phyloP scores from a whole-genome alignment of 73 alveolate species.

The Paraurostyla sp. region DNA sequence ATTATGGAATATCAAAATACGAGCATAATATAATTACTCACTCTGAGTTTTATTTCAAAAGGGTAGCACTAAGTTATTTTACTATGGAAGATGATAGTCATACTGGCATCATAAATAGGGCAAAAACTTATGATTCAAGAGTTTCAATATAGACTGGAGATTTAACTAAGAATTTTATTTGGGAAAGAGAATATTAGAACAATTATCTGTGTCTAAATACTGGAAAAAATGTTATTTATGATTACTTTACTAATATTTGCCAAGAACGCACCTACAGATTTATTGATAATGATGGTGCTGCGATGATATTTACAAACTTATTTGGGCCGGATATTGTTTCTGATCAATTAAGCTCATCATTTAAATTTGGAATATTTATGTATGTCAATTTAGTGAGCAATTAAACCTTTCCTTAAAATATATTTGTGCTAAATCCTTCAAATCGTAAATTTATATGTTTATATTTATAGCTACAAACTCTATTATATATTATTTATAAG shows the following conservation, averaged over 20 bases:
- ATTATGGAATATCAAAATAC: neutral
- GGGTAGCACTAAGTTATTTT: neutral
- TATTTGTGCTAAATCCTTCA: too few species aligned
- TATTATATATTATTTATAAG: too few species aligned
- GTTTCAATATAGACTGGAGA: neutral
- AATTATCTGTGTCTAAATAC: neutral
- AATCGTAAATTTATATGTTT: too few species aligned
- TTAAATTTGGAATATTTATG: too few species aligned
- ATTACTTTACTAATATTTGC: neutral
- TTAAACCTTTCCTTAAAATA: too few species aligned
- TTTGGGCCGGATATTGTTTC: too few species aligned
- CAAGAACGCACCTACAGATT: too few species aligned
- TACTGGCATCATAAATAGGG: neutral
- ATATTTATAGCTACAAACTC: too few species aligned
- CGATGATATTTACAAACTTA: too few species aligned
- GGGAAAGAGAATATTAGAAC: slow-evolving; percentile 10
- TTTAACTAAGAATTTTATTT: neutral
- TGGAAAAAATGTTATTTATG: neutral
- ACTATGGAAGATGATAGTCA: neutral
- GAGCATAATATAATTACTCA: neutral
- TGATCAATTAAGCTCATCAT: too few species aligned
- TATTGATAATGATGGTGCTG: too few species aligned
- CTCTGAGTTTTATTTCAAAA: neutral
- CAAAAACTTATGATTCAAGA: neutral
- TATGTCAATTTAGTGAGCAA: too few species aligned